Evolutionary conservation across 2,329 filamentous ascomycete genomes (phyloP), one percentile per base, ranked within the genome.

Genomic region (Xylariaceae sp.): DNA sequence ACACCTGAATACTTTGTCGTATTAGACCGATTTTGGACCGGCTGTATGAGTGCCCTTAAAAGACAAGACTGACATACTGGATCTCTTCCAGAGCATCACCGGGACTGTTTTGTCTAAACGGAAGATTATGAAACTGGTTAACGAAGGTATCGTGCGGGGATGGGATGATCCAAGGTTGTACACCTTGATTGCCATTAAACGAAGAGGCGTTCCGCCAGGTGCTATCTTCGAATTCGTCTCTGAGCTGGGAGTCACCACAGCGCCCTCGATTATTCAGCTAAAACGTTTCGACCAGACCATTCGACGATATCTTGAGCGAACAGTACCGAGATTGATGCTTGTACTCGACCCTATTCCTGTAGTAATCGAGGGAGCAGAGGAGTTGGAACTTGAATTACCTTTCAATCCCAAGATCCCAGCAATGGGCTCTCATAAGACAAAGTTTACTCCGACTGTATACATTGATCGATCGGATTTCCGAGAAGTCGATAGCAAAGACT

Each of bases 161-260:
- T 96, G 91, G 89, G 88, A 96, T 57, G 92, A 96, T 59, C 92
- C 92, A 10, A 80, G 92, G 25, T 75, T 97, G 5, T 95, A 88
- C 22, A 52, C 47, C 16, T 17, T 53, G 14, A 50, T 45, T 25
- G 46, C 35, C 1, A 79, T 96, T 40, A 84, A 88, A 43, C 80
- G 92, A 41, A 81, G 91, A 47, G 92, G 92, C 62, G 80, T 96
- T 0, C 92, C 92, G 1, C 89, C 92, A 0, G 88, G 87, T 20
- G 91, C 90, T 2, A 86, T 96, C 49, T 79, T 95, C 47, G 85
- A 88, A 44, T 97, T 96, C 58, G 83, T 96, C 48, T 88, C 89
- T 55, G 90, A 95, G 66, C 81, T 96, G 17, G 92, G 91, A 23
- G 90, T 96, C 32, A 95, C 91, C 0, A 94, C 90, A 27, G 78